phyloP scores from a whole-genome alignment of 2,329 filamentous ascomycete genomes.

The Paraphaeosphaeria sporulosa region DNA sequence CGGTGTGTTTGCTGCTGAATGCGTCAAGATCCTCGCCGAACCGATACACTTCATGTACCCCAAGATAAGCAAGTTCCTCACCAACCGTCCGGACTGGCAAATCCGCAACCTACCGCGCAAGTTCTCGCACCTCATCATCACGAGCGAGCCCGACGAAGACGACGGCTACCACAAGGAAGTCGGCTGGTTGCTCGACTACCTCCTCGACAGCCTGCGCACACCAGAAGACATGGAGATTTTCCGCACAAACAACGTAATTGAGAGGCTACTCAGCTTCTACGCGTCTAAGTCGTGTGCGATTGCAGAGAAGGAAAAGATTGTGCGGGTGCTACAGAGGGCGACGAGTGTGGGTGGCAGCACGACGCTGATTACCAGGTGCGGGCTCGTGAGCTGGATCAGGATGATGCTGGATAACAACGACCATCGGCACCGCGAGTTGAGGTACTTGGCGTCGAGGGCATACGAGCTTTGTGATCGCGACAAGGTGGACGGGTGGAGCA shows the following conservation, averaged over 20 bases:
- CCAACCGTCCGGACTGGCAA: conserved; percentile 78
- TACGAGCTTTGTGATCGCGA: conserved; percentile 72
- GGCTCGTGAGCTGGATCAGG: conserved; percentile 77
- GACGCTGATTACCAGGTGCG: conserved; percentile 80
- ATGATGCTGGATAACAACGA: conserved; percentile 61
- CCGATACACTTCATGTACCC: conserved; percentile 84
- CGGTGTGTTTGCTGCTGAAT: conserved; percentile 76
- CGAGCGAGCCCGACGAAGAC: conserved; percentile 78
- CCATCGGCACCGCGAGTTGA: conserved; percentile 60
- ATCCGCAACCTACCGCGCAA: conserved; percentile 62
- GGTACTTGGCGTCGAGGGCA: conserved; percentile 64
- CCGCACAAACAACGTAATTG: conserved; percentile 71
- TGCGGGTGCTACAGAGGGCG: conserved; percentile 69
- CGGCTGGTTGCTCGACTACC: conserved; percentile 75
- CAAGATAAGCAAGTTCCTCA: conserved; percentile 86
- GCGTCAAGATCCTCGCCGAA: conserved; percentile 73
- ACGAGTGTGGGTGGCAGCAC: conserved; percentile 76
- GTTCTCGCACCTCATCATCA: conserved; percentile 73
- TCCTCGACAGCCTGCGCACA: conserved; percentile 72
- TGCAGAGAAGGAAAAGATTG: conserved; percentile 68
- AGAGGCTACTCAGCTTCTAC: conserved; percentile 75
- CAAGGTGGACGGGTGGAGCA: conserved; percentile 72
- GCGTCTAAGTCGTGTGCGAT: conserved; percentile 69
- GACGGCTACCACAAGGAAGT: conserved; percentile 73
- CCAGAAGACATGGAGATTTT: conserved; percentile 67